Evolutionary conservation across 768 basidiomycete genomes (phyloP), one percentile per base, ranked within the genome.

Genomic region (Austroboletus eburneus): DNA sequence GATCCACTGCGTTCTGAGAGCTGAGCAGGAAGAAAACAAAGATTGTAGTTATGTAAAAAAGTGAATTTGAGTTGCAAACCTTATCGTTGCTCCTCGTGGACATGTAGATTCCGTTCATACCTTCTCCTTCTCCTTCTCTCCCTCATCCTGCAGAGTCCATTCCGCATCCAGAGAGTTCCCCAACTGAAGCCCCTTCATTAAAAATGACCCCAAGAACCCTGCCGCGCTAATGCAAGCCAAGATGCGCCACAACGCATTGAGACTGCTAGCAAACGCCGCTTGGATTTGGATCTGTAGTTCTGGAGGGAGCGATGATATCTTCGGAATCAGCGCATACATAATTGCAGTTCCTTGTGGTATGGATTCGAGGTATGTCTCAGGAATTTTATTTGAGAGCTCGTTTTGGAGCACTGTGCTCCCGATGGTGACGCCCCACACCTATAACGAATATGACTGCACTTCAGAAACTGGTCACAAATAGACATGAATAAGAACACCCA

Each of bases 391-490:
- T 13, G 30, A 32, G 13, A 32, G 30, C 12, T 32, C 30, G 30
- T 32, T 32, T 32, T 32, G 30, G 12, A 32, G 30, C 9, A 32
- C 30, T 13, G 30, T 32, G 30, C 30, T 32, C 13, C 30, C 72
- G 43, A 82, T 68, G 0, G 72, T 66, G 41, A 80, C 61, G 3
- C 80, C 80, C 72, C 77, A 77, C 5, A 67, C 65, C 71, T 79
- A 58, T 3, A 1, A 29, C 9, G 7, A 9, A 27, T 4, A n/a
- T n/a, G n/a, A 30, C 3, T 3, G 3, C 5, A 16, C 20, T 13
- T 32, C 8, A 32, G 30, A 13, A 32, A 7, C 7, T 32, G 30
- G 30, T 13, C 30, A 32, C 13, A 12, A 27, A 39, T 20, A 22
- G n/a, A 21, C n/a, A 32, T 17, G 18, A 12, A 4, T 10, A 10